Evolutionary conservation across 345 rosid genomes (phyloP), one percentile per base, ranked within the genome.

Genomic region (Eucalyptus tenuipes): DNA sequence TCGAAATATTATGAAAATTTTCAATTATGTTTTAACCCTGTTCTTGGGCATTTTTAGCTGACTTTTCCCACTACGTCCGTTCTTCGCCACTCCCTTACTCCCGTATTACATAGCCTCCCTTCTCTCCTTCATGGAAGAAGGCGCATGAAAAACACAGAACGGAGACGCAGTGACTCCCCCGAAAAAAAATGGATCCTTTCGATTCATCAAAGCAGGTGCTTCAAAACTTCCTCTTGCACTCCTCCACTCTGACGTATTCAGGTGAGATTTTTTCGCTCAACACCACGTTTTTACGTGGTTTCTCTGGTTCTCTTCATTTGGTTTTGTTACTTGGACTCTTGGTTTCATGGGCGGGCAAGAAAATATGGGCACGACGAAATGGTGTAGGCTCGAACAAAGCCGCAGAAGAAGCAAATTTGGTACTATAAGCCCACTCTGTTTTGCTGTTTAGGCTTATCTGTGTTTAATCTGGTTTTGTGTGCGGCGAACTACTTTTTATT

Each of bases 401-500:
- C 79, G 27, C 10, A 47, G 88, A 37, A 86, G 89, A 49, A 33
- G 49, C 44, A 87, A 57, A 40, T 45, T 84, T 87, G 88, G 52
- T 90, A 90, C 91, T 88, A 88, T 89, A 95, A 92, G 91, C 91
- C 71, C 88, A 93, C 92, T 90, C 48, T 95, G 89, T 87, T 93
- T 80, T 93, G 92, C 91, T 93, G 95, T 85, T 85, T 93, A 49
- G 93, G 94, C 64, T 89, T 96, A 88, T 93, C 96, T 20, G 79
- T 92, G 85, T 92, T 94, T 87, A 94, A 93, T 89, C 89, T 95
- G 48, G 90, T 91, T 42, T 89, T 93, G 49, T 91, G 95, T 89
- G 91, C 91, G 29, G 87, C 94, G 81, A 94, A 93, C 89, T 95
- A 95, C 90, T 95, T 96, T 96, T 85, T 94, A 90, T 88, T 93